Evolutionary conservation across 805 yeast species (phyloP).

Genomic region (Metschnikowia peoriensis): DNA sequence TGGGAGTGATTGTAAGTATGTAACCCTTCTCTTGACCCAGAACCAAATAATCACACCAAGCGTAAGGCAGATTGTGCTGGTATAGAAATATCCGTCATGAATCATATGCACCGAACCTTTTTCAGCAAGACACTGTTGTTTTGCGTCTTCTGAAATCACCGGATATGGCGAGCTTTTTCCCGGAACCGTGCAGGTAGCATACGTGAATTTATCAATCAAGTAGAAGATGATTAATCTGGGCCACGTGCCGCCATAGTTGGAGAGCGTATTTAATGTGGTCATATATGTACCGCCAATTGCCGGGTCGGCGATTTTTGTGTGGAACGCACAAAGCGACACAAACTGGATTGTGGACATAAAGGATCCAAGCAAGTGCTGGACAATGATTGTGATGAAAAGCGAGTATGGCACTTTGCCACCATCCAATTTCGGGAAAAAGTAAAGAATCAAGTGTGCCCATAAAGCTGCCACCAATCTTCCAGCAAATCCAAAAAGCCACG

Average conservation of each 20-base stretch:
- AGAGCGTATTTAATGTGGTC: constrained; percentile 90
- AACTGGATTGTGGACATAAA: constrained; percentile 95
- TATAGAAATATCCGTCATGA: constrained; percentile 81
- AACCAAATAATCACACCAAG: constrained; percentile 66
- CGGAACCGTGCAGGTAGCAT: constrained; percentile 52
- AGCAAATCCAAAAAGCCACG: constrained; percentile 86
- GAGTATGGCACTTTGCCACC: constrained; percentile 44
- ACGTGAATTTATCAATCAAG: constrained; percentile 77
- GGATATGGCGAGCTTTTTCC: not conserved
- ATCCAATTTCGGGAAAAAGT: constrained; percentile 56
- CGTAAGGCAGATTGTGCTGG: constrained; percentile 68
- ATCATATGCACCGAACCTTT: constrained; percentile 57
- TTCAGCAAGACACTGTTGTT: constrained; percentile 46
- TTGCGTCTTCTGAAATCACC: constrained; percentile 32
- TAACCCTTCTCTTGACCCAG: constrained; percentile 64
- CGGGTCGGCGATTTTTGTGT: constrained; percentile 94
- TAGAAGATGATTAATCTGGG: constrained; percentile 79
- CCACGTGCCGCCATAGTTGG: constrained; percentile 98
- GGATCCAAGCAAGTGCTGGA: constrained; percentile 81
- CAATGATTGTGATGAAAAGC: constrained; percentile 69
- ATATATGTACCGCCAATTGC: constrained; percentile 95
- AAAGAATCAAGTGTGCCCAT: constrained; percentile 71
- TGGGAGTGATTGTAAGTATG: constrained; percentile 68
- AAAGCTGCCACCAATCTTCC: constrained; percentile 78
- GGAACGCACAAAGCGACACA: constrained; percentile 92